Evolutionary conservation across 176 grass and related monocot genomes (phyloP), one percentile per base, ranked within the genome.

Genomic region (Panicum miliaceum): DNA sequence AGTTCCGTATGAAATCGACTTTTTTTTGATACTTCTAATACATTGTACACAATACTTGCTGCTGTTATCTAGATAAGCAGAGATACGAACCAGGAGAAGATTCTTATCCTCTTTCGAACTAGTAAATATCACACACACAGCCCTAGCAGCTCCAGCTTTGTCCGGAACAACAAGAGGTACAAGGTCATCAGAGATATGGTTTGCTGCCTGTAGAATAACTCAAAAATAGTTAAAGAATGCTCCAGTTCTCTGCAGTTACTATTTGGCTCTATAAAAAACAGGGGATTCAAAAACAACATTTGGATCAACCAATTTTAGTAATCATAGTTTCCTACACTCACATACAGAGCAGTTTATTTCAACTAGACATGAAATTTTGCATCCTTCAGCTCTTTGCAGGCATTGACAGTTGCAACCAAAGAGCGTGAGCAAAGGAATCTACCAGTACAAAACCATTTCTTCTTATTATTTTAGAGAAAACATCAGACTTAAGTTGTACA

Each of bases 71-170:
- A 69, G 52, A 81, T 77, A 75, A 50, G 80, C 86, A 89, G 34
- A 81, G 80, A 70, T 61, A 83, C 90, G 86, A 89, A 98, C 96
- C 93, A 98, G 77, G 77, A 95, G 85, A 90, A 86, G 84, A 87
- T 81, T 90, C 82, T 95, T 98, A 82, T 98, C 93, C 83, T 95
- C 96, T 56, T 88, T 75, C 58, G 96, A 98, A 84, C 68, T 89
- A 61, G 93, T 90, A 86, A 95, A 85, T 60, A 98, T 86, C 68
- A 98, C 85, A 68, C 81, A 80, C 63, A 98, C 85, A 51, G 89
- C 78, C 71, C 57, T 88, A 82, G 81, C 50, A 57, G 23, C 43
- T 48, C 87, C 93, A 81, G 71, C 53, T 92, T 90, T 93, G 80
- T 93, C 80, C 38, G 76, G 89, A 88, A 93, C 83, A 76, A 90